Evolutionary conservation across 2,329 filamentous ascomycete species (phyloP).

Genomic region (Epichloe brachyelytri): DNA sequence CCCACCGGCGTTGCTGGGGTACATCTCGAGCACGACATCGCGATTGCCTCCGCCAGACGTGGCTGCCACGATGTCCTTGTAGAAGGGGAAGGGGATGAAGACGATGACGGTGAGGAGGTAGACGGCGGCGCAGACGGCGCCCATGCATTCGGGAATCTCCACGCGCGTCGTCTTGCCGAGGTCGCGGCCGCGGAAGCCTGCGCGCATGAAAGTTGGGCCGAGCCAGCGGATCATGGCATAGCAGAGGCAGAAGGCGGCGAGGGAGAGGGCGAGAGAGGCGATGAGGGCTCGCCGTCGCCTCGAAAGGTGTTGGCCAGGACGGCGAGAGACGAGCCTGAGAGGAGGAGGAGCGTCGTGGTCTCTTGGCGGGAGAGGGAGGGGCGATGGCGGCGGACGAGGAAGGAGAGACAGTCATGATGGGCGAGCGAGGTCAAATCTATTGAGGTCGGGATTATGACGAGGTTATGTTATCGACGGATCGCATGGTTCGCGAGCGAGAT

Average conservation of each 20-base stretch:
- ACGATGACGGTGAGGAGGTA: slow-evolving; percentile 81
- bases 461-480: too few relatives aligned
- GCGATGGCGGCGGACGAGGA: not conserved
- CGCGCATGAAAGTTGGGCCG: slow-evolving; percentile 74
- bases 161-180: slow-evolving; percentile 57
- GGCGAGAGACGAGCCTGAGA: slow-evolving; percentile 56
- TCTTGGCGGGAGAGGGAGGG: slow-evolving; percentile 36
- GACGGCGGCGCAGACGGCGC: slow-evolving; percentile 80
- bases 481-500: not conserved
- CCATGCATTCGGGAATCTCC: slow-evolving; percentile 93
- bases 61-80: slow-evolving; percentile 92
- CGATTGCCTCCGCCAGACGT: slow-evolving; percentile 89
- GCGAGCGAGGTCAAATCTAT: not conserved
- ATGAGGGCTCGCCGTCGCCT: slow-evolving; percentile 81
- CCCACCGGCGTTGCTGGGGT: slow-evolving; percentile 34
- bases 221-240: slow-evolving; percentile 91
- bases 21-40: slow-evolving; percentile 70
- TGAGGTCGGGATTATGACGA: too few relatives aligned
- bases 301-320: slow-evolving; percentile 72
- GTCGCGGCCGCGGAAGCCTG: slow-evolving; percentile 81
- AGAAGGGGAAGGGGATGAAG: slow-evolving; percentile 95
- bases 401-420: slow-evolving; percentile 1
- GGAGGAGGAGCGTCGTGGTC: slow-evolving; percentile 41
- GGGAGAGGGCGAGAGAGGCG: slow-evolving; percentile 76
- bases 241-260: slow-evolving; percentile 66